Conservation (phyloP, 2,329 filamentous ascomycete species). For the Fusarium goolgardi region DNA sequence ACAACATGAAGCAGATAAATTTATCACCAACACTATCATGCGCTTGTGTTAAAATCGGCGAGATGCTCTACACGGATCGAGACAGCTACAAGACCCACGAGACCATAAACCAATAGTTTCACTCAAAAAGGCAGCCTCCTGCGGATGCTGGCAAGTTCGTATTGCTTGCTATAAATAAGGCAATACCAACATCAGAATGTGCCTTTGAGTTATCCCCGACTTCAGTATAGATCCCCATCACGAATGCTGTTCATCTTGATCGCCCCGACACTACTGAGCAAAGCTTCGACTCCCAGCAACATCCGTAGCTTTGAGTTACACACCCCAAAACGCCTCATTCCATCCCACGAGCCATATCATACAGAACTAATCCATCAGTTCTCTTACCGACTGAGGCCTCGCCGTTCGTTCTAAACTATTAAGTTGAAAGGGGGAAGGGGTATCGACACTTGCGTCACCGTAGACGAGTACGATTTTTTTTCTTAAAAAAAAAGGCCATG, state of each 20-base stretch:
- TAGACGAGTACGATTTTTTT: conserved; percentile 6
- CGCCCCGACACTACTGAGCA: conserved; percentile 6
- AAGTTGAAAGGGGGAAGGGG: conserved; percentile 36
- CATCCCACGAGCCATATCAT: conserved; percentile 34
- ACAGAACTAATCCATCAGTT: conserved; percentile 29
- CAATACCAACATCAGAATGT: conserved; percentile 13
- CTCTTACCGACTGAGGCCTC: conserved; percentile 33
- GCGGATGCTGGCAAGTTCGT: neutral
- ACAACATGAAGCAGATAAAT: neutral
- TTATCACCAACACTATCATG: neutral
- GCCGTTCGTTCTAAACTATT: conserved; percentile 26
- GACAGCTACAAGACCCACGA: neutral
- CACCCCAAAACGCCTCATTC: conserved; percentile 36
- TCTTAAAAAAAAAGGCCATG: conserved; percentile 14
- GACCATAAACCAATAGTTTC: conserved; percentile 1
- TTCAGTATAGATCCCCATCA: conserved; percentile 23
- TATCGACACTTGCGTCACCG: conserved; percentile 43
- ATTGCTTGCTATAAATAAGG: conserved; percentile 17
- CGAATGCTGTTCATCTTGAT: conserved; percentile 13
- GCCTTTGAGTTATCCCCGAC: conserved; percentile 9
- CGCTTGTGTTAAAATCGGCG: neutral
- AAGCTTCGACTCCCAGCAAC: conserved; percentile 11
- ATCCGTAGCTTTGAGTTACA: conserved; percentile 26
- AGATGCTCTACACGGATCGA: neutral
- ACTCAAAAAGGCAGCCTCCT: neutral